These are phyloP conservation scores for Trametes villosa DNA, from an alignment of 768 basidiomycete species.

Conservation along the genomic window DNA sequence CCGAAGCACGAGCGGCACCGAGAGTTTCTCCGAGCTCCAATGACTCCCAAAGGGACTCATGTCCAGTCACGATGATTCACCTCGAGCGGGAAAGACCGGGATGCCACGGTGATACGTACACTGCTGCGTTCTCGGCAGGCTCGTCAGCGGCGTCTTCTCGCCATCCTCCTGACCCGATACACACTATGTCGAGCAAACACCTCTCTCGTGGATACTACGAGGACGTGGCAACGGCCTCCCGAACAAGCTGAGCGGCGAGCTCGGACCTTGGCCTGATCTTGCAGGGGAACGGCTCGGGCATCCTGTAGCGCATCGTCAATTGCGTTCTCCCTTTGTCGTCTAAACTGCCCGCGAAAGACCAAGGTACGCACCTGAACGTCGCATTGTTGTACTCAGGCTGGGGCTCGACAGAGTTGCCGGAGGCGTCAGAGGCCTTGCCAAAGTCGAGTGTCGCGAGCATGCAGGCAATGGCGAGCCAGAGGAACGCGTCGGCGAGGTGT, in stretches of 20 bases:
- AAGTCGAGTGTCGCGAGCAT: conserved; percentile 28
- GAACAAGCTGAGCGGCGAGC: conserved; percentile 5
- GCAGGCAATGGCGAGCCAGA: conserved; percentile 25
- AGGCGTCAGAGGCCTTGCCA: conserved; percentile 19
- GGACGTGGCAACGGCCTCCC: background rate
- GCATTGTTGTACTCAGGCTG: background rate
- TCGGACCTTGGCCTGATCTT: conserved; percentile 55
- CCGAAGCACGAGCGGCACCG: no score
- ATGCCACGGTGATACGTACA: no score
- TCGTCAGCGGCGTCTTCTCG: no score
- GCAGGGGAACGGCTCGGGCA: conserved; percentile 50
- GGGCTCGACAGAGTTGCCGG: conserved; percentile 13
- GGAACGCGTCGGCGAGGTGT: conserved; percentile 22
- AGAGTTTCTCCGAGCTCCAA: no score
- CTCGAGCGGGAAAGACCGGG: no score
- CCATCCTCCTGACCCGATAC: no score
- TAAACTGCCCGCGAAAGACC: background rate
- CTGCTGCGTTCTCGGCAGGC: no score
- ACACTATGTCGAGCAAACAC: no score
- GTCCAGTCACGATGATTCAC: no score
- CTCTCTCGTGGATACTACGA: background rate
- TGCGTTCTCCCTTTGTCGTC: background rate
- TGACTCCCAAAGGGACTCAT: no score
- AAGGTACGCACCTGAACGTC: background rate
- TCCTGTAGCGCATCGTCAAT: conserved; percentile 35